phyloP scores from a whole-genome alignment of 257 asterid species.

The Gardenia jasminoides region DNA sequence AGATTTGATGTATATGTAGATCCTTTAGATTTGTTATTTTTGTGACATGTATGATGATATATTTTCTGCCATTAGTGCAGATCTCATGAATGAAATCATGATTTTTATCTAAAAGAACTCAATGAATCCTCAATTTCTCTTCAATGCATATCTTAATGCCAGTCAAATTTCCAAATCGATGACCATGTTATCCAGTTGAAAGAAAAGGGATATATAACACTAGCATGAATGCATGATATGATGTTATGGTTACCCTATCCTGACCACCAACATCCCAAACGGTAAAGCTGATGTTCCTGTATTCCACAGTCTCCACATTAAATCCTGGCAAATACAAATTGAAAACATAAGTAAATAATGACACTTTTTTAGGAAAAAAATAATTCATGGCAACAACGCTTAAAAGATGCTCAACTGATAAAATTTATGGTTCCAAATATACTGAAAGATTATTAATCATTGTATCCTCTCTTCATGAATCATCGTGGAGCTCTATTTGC shows the following conservation, averaged over 20 bases:
- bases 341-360: background rate
- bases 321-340: conserved; percentile 29
- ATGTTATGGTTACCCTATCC: conserved; percentile 38
- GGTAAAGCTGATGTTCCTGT: conserved; percentile 57
- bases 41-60: too few relatives aligned
- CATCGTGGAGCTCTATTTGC: too few relatives aligned
- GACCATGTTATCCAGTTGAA: background rate
- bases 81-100: too few relatives aligned
- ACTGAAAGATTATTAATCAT: background rate
- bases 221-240: background rate
- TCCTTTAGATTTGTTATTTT: too few relatives aligned
- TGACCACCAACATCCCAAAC: conserved; percentile 66
- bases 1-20: too few relatives aligned
- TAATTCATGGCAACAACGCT: too few relatives aligned
- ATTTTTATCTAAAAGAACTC: too few relatives aligned
- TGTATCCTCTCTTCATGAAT: background rate
- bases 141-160: background rate
- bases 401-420: too few relatives aligned
- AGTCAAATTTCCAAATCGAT: too few relatives aligned
- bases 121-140: background rate
- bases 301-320: conserved; percentile 59
- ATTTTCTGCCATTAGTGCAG: too few relatives aligned
- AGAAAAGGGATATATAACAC: background rate
- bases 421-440: background rate
- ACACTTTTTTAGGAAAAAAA: too few relatives aligned